These are phyloP conservation scores for Coniochaeta pulveracea DNA, from an alignment of 2,329 filamentous ascomycete genomes.

Conservation along the genomic window DNA sequence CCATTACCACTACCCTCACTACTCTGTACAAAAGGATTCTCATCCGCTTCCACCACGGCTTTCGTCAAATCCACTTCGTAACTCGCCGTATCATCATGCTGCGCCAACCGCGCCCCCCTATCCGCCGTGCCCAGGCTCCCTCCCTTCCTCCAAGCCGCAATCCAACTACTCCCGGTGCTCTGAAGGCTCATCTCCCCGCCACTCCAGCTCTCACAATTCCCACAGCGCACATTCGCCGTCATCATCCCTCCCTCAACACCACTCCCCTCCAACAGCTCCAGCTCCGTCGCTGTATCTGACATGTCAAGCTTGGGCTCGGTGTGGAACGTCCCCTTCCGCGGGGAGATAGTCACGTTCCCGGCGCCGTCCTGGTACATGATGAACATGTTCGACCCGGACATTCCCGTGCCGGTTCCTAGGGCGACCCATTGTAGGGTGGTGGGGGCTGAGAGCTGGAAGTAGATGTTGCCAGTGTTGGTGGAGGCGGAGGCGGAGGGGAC, in stretches of 20 bases:
- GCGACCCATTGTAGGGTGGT: conserved; percentile 43
- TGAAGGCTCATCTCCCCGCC: conserved; percentile 22
- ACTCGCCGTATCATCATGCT: conserved; percentile 31
- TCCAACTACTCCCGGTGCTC: conserved; percentile 32
- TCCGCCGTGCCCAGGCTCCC: conserved; percentile 30
- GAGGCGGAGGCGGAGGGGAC: conserved; percentile 37
- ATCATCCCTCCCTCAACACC: conserved; percentile 41
- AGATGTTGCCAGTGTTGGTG: conserved; percentile 42
- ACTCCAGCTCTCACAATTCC: conserved; percentile 37
- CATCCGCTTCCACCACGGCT: conserved; percentile 32
- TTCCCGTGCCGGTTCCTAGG: conserved; percentile 42
- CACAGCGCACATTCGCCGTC: conserved; percentile 47
- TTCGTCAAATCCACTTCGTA: conserved; percentile 37
- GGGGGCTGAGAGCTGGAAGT: conserved; percentile 48
- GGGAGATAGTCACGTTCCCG: conserved; percentile 51
- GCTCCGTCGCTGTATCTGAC: conserved; percentile 22
- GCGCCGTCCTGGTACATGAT: conserved; percentile 47
- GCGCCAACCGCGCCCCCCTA: conserved; percentile 24
- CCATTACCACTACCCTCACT: conserved; percentile 3
- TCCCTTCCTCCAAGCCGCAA: conserved; percentile 42
- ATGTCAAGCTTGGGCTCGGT: conserved; percentile 33
- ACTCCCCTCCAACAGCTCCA: conserved; percentile 47
- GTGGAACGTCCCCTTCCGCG: conserved; percentile 37
- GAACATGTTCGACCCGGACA: conserved; percentile 50
- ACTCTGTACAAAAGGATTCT: conserved; percentile 36